A percentile compares a stretch with the other conserved stretches of the same genome.
phyloP scores from a whole-genome alignment of 2,329 filamentous ascomycete species.

The Westerdykella aurantiaca region DNA sequence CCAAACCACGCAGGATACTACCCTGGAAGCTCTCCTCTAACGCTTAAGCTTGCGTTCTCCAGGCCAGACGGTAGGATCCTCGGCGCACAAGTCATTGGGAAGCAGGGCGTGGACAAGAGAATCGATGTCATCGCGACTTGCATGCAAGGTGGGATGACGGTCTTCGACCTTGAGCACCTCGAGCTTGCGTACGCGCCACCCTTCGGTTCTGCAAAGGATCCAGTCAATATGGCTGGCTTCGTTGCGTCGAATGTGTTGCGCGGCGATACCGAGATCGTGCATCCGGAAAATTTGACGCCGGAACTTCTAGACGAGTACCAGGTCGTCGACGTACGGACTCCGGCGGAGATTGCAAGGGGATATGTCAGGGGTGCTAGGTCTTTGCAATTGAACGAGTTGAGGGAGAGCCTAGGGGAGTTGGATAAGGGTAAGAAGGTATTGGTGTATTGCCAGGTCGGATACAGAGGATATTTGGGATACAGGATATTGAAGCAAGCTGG shows the following conservation, averaged over 20 bases:
- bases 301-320: too few relatives aligned
- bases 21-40: conserved; percentile 13
- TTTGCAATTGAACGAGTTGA: too few relatives aligned
- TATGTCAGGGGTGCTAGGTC: too few relatives aligned
- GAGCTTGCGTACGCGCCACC: conserved; percentile 24
- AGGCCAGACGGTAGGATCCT: conserved; percentile 12
- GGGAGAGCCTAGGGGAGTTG: too few relatives aligned
- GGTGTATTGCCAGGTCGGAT: too few relatives aligned
- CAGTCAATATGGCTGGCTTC: conserved; percentile 26
- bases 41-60: conserved; percentile 15
- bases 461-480: too few relatives aligned
- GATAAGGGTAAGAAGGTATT: too few relatives aligned
- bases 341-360: too few relatives aligned
- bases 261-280: conserved; percentile 17
- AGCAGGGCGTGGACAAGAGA: conserved; percentile 14
- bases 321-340: too few relatives aligned
- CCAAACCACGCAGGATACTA: conserved; percentile 22
- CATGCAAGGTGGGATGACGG: conserved; percentile 19
- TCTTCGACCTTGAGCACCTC: conserved; percentile 22
- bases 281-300: conserved; percentile 5
- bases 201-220: conserved; percentile 21
- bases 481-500: too few relatives aligned
- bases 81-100: conserved; percentile 17
- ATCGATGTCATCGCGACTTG: conserved; percentile 20
- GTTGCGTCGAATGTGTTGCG: conserved; percentile 19